Evolutionary conservation across 805 yeast species (phyloP), one percentile per base, ranked within the genome.

Genomic region (Kuraishia borneana): DNA sequence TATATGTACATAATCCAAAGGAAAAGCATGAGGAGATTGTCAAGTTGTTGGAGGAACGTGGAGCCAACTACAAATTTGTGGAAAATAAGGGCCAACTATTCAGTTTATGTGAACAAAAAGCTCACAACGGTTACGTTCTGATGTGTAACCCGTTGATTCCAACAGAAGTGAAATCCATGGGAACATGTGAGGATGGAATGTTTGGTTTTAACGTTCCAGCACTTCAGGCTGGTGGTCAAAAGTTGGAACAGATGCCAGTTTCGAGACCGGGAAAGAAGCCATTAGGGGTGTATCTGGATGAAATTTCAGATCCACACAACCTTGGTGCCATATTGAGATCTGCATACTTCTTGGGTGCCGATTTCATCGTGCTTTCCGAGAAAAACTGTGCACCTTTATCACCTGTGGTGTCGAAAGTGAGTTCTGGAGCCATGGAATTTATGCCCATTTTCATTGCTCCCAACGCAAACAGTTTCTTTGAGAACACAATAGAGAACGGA

Each of bases 241-340:
- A n/a, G 3, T 30, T 30, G n/a, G 43, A 41, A 26, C 27, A 33
- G 4, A 36, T 30, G 13, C 18, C 23, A 6, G 28, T 20, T 17
- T 21, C 28, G 9, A 18, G 10, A 7, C 13, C 6, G 5, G 9
- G 18, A 7, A 42, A 51, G 2, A 55, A 56, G 44, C 94, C 95
- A 2, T 45, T 87, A 13, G 95, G 85, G 0, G 43, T 85, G 3
- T 84, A 68, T 45, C 56, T 85, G 18, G 95, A 85, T 53, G 84
- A 82, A 38, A 65, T 87, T 30, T 73, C 83, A 10, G 95, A 85
- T 52, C 89, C 95, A 1, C 94, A 83, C 51, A 85, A 85, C 50
- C 62, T 83, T 44, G 96, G 96, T 6, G 92, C 89, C 18, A 73
- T 85, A 29, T 56, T 83, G 20, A 61, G 96, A 49, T 71, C 87